Evolutionary conservation across 1,284 basidiomycete genomes (phyloP).

Genomic region (Fomitopsis schrenkii): DNA sequence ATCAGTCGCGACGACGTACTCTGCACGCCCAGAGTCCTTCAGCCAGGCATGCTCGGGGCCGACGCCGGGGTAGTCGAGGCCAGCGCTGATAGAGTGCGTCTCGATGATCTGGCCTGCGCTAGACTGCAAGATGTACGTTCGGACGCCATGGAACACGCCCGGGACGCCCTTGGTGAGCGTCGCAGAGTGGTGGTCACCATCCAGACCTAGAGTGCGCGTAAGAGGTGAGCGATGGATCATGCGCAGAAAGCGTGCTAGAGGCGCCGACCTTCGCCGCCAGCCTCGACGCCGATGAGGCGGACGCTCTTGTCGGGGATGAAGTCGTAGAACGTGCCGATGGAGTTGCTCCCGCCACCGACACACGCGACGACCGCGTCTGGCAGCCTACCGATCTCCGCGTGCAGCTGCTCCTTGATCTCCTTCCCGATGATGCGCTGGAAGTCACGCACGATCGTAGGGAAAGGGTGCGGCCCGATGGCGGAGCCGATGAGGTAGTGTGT

Average conservation of each 20-base stretch:
- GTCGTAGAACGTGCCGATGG: conserved; percentile 95
- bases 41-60: conserved; percentile 98
- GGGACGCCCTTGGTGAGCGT: conserved; percentile 88
- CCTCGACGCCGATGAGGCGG: conserved; percentile 89
- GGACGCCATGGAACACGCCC: conserved; percentile 94
- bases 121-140: conserved; percentile 93
- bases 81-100: conserved; percentile 96
- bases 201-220: conserved; percentile 48
- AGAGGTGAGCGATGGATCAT: not conserved
- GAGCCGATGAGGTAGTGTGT: conserved; percentile 98
- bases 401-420: conserved; percentile 91
- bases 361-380: conserved; percentile 96
- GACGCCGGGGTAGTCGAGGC: conserved; percentile 89
- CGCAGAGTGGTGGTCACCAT: conserved; percentile 87
- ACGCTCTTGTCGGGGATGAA: conserved; percentile 88
- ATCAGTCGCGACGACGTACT: conserved; percentile 93
- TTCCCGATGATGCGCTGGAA: conserved; percentile 95
- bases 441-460: conserved; percentile 98
- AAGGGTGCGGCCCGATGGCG: conserved; percentile 96
- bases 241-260: conserved; percentile 9
- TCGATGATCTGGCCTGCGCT: conserved; percentile 90
- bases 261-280: conserved; percentile 81
- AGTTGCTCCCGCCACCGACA: conserved; percentile 96
- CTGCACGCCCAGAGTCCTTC: conserved; percentile 90
- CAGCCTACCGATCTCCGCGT: conserved; percentile 74